Conservation (phyloP, 805 yeast genomes). For the Lipomyces starkeyi region DNA sequence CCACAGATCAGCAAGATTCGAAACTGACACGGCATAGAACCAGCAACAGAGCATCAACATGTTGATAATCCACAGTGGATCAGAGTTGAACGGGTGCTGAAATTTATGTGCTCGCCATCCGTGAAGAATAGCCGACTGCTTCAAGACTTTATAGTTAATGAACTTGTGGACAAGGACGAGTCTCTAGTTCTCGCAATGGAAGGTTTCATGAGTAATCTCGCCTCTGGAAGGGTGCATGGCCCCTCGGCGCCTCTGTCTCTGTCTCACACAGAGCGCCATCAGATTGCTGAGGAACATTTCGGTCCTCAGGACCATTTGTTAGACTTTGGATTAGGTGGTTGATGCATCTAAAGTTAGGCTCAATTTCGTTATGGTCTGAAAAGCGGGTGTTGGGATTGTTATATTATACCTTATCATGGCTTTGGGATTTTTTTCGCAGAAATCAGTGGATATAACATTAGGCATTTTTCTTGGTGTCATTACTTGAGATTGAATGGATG, state of each 20-base stretch:
- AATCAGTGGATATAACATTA: too few species aligned
- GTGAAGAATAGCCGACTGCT: constrained; percentile 4
- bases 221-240: not conserved
- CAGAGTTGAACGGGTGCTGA: not conserved
- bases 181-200: not conserved
- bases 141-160: constrained; percentile 5
- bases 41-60: not conserved
- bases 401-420: too few species aligned
- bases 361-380: too few species aligned
- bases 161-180: not conserved
- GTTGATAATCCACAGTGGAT: constrained; percentile 1
- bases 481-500: too few species aligned
- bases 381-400: too few species aligned
- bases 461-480: too few species aligned
- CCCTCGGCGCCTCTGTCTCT: not conserved
- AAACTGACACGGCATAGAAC: not conserved
- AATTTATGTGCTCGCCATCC: constrained; percentile 6
- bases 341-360: not conserved
- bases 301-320: not conserved
- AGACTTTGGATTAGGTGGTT: not conserved
- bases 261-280: not conserved
- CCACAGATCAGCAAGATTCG: too few species aligned
- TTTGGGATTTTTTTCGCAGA: too few species aligned
- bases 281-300: not conserved
- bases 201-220: not conserved